These are phyloP conservation scores for Tylopilus felleus DNA, from an alignment of 768 basidiomycete species.

Conservation along the genomic window DNA sequence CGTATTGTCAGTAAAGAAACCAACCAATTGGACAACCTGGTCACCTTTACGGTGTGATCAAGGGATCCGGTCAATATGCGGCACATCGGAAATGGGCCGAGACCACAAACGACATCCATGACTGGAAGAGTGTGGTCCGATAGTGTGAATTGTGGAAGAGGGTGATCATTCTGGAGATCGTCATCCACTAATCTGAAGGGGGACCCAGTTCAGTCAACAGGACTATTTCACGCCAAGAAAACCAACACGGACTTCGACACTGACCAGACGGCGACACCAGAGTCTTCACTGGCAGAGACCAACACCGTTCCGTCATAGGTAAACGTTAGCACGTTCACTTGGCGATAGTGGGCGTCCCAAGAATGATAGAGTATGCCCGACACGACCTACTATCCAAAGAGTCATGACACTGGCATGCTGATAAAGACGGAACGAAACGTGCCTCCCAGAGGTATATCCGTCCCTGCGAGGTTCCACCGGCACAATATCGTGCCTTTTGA, in stretches of 20 bases:
- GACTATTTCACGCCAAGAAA: slow-evolving; percentile 1
- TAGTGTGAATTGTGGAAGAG: slow-evolving; percentile 73
- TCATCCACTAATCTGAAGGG: slow-evolving; percentile 67
- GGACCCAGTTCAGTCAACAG: slow-evolving; percentile 10
- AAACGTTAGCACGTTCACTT: slow-evolving; percentile 79
- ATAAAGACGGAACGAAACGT: slow-evolving; percentile 29
- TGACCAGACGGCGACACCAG: slow-evolving; percentile 86
- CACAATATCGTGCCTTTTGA: slow-evolving; percentile 69
- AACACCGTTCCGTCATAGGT: slow-evolving; percentile 77
- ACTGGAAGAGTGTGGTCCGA: slow-evolving; percentile 92
- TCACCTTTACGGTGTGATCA: slow-evolving; percentile 90
- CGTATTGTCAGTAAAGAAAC: slow-evolving; percentile 8
- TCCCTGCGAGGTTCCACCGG: slow-evolving; percentile 84
- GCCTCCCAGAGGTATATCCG: slow-evolving; percentile 97
- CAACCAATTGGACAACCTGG: slow-evolving; percentile 15
- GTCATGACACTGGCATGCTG: slow-evolving; percentile 12
- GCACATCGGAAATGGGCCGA: slow-evolving; percentile 75
- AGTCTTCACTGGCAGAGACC: slow-evolving; percentile 88
- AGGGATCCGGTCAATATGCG: slow-evolving; percentile 76
- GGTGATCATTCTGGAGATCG: slow-evolving; percentile 67
- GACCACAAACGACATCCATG: slow-evolving; percentile 74
- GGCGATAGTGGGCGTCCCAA: slow-evolving; percentile 96
- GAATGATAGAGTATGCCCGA: slow-evolving; percentile 92
- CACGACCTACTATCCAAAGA: slow-evolving; percentile 53
- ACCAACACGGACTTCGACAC: slow-evolving; percentile 65